Conservation (phyloP, 768 basidiomycete genomes). For the Trichaptum fuscoviolaceum region DNA sequence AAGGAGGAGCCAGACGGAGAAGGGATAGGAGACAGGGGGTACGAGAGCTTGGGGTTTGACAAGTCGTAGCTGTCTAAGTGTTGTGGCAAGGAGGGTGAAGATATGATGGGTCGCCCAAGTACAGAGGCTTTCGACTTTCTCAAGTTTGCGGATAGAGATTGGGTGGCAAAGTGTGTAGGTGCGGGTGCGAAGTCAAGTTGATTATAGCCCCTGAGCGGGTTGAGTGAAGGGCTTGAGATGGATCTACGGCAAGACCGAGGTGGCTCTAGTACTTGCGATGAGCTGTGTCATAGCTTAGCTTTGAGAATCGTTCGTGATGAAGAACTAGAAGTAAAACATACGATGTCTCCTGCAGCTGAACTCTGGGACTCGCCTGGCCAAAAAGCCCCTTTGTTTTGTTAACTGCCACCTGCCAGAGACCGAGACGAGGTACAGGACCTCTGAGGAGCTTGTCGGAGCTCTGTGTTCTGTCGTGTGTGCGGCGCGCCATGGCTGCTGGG, state of each 20-base stretch:
- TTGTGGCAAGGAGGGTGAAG: not conserved
- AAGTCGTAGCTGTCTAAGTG: not conserved
- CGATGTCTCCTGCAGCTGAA: not conserved
- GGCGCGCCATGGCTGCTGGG: not conserved
- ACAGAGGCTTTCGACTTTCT: not conserved
- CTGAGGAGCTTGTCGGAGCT: not conserved
- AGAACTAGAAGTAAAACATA: not conserved
- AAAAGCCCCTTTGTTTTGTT: not conserved
- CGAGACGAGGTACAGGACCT: not conserved
- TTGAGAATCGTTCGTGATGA: not conserved
- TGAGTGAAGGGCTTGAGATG: not conserved
- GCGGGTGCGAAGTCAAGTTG: not conserved
- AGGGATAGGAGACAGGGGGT: not conserved
- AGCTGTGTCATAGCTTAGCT: not conserved
- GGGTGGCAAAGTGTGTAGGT: not conserved
- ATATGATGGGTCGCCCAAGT: constrained; percentile 1
- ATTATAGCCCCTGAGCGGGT: not conserved
- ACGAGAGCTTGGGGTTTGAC: not conserved
- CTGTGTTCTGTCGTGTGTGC: not conserved
- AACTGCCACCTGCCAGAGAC: constrained; percentile 1
- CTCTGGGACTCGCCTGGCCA: not conserved
- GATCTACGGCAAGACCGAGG: not conserved
- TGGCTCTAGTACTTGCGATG: not conserved
- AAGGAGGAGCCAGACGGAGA: not conserved
- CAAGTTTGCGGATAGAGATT: not conserved